Base-by-base conservation (phyloP, 371 early-diverging fungal genomes). In the Smittium culicis region DNA sequence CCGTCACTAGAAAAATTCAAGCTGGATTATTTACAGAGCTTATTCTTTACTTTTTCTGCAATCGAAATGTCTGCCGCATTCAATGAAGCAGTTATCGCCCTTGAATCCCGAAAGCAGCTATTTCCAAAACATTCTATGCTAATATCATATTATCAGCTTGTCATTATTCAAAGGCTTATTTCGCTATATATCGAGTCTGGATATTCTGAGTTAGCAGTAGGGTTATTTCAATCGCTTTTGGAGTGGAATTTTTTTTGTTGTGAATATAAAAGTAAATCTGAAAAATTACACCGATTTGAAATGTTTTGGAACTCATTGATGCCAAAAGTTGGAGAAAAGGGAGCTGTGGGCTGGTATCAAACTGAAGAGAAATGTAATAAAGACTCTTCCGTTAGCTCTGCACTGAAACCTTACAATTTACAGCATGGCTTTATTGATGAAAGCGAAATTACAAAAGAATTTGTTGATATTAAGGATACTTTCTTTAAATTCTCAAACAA, bases 241-340 rank as follows among this genome's bases (percentile, higher is more conserved):
- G 29, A 59, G 5, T 56, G 60, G 66, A 35, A 34, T 66, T 66
- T 66, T 56, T 66, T 57, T 45, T n/a, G 28, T n/a, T 17, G 17
- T 5, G 27, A 64, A 33, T 5, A 34, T 5, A 5, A 54, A 28
- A 59, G 14, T 29, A 64, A 16, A 29, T 5, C 5, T 5, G 16
- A 35, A 5, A 34, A n/a, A n/a, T n/a, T 59, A 29, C 29, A 59
- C 16, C 5, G 32, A 59, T 59, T 59, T 32, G 25, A n/a, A 32
- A 32, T 5, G 16, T 59, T 59, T 59, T 59, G 60, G 60, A n/a
- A 59, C n/a, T 24, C 24, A 2, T n/a, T 8, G 24, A 63, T 35
- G 33, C 31, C 63, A 31, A 63, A 63, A 33, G 33, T 33, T 17
- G 63, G 63, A 14, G 63, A 63, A 5, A 2, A 14, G 20, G 33